phyloP scores from a whole-genome alignment of 148 eudicot species.

The Heliamphora exappendiculata region DNA sequence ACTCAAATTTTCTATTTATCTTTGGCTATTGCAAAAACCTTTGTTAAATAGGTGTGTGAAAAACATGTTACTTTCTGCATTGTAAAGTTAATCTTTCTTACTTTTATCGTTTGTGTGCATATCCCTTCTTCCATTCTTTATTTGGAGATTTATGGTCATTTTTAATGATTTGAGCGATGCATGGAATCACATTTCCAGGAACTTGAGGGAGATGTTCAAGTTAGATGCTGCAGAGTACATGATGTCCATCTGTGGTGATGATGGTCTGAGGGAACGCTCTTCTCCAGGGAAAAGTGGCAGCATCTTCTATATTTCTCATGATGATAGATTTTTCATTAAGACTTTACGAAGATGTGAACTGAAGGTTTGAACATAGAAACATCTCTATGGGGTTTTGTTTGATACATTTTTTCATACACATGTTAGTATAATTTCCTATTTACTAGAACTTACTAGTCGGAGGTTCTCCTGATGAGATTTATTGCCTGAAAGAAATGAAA shows the following conservation, averaged over 20 bases:
- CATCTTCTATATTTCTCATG: slow-evolving; percentile 79
- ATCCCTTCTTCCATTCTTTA: neutral
- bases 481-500: neutral
- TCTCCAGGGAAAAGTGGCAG: slow-evolving; percentile 98
- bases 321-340: slow-evolving; percentile 89
- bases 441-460: neutral
- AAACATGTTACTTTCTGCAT: neutral
- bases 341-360: slow-evolving; percentile 72
- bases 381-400: neutral
- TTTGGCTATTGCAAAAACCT: neutral
- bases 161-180: neutral
- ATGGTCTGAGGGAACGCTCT: slow-evolving; percentile 77
- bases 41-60: neutral
- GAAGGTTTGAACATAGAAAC: slow-evolving; percentile 40
- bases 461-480: neutral
- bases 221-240: slow-evolving; percentile 94
- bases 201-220: slow-evolving; percentile 94
- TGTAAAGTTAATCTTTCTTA: neutral
- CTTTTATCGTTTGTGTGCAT: neutral
- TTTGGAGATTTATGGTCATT: neutral
- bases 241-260: slow-evolving; percentile 98
- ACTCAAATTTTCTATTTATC: neutral
- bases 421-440: neutral
- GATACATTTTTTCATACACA: neutral
- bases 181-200: slow-evolving; percentile 38